A percentile compares a stretch with the other conserved stretches of the same genome.
These are phyloP conservation scores for Cladophialophora chaetospira DNA, from an alignment of 2,329 filamentous ascomycete genomes.

Conservation along the genomic window DNA sequence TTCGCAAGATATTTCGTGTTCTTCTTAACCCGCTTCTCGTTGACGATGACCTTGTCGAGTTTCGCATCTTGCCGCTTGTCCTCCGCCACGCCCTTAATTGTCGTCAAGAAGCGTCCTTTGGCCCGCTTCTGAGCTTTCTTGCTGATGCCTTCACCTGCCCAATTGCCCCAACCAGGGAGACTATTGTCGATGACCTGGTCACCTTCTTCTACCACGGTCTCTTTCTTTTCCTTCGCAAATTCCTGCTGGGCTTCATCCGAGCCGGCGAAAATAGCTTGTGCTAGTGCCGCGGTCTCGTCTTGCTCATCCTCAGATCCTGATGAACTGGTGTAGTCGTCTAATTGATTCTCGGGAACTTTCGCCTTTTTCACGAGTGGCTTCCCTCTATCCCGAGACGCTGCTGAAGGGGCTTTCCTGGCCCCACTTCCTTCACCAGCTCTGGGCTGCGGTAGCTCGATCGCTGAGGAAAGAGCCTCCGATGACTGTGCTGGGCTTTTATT, in stretches of 20 bases:
- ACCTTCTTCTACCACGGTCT: conserved; percentile 71
- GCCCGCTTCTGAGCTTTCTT: conserved; percentile 60
- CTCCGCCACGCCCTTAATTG: conserved; percentile 69
- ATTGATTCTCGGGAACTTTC: conserved; percentile 23
- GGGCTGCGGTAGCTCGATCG: neutral
- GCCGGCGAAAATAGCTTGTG: conserved; percentile 83
- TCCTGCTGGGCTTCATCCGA: conserved; percentile 63
- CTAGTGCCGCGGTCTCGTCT: conserved; percentile 58
- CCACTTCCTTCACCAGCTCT: neutral
- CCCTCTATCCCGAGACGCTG: neutral
- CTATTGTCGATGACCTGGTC: conserved; percentile 80
- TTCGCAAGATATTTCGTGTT: conserved; percentile 86
- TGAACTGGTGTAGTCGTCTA: conserved; percentile 26
- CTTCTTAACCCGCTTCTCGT: conserved; percentile 88
- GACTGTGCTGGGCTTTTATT: neutral
- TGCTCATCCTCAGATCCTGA: conserved; percentile 47
- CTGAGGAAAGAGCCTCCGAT: neutral
- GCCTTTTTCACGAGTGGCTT: conserved; percentile 25
- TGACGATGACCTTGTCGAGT: conserved; percentile 83
- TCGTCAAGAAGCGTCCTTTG: conserved; percentile 55
- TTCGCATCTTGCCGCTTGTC: conserved; percentile 79
- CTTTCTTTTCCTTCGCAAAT: conserved; percentile 78
- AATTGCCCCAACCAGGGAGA: conserved; percentile 92
- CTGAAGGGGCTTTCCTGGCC: neutral
- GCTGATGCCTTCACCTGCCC: conserved; percentile 82